Conservation (phyloP, 768 basidiomycete genomes). For the Lyophyllum semitale region DNA sequence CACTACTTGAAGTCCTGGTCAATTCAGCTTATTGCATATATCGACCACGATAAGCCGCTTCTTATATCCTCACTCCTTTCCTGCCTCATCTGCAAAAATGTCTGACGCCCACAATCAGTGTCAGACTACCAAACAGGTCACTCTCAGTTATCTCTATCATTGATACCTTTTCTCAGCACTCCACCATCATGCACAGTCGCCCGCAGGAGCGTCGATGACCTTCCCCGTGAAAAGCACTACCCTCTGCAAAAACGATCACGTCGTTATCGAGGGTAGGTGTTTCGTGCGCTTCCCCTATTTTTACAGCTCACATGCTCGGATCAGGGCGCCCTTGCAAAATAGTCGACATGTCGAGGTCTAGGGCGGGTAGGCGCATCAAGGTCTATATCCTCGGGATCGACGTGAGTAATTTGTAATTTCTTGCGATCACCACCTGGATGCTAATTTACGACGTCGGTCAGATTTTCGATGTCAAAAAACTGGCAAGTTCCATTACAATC, state of each 20-base stretch:
- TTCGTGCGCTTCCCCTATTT: not conserved
- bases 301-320: slow-evolving; percentile 2
- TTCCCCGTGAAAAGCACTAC: slow-evolving; percentile 96
- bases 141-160: slow-evolving; percentile 7
- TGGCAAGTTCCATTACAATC: slow-evolving; percentile 55
- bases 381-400: slow-evolving; percentile 97
- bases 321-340: slow-evolving; percentile 95
- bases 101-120: slow-evolving; percentile 92
- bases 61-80: slow-evolving; percentile 26
- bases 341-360: slow-evolving; percentile 99
- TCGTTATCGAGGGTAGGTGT: slow-evolving; percentile 85
- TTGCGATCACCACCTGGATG: slow-evolving; percentile 1
- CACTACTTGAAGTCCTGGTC: too few relatives aligned
- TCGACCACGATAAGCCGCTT: slow-evolving; percentile 17
- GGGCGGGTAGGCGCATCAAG: slow-evolving; percentile 99
- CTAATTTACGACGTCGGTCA: slow-evolving; percentile 31
- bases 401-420: slow-evolving; percentile 51
- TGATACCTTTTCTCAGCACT: slow-evolving; percentile 20
- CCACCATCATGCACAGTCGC: slow-evolving; percentile 49
- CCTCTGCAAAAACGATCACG: slow-evolving; percentile 89
- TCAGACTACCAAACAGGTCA: slow-evolving; percentile 78
- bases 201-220: slow-evolving; percentile 75
- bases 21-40: too few relatives aligned
- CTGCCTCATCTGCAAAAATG: slow-evolving; percentile 49
- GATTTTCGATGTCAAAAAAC: slow-evolving; percentile 99